These are phyloP conservation scores for Trichoderma endophyticum DNA, from an alignment of 2,329 filamentous ascomycete species.

Conservation along the genomic window DNA sequence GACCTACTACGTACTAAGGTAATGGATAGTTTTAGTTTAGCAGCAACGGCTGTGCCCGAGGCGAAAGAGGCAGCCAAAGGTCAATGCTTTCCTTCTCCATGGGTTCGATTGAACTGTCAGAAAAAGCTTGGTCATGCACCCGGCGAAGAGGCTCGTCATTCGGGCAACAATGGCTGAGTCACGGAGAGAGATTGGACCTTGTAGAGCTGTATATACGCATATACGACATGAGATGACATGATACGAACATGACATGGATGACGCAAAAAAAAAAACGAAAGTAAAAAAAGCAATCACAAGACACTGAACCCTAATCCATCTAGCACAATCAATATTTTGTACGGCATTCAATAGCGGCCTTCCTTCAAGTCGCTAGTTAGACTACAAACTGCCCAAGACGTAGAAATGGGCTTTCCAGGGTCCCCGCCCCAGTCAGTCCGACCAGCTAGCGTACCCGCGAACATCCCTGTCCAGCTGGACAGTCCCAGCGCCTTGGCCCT, in stretches of 20 bases:
- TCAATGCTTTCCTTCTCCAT: not conserved
- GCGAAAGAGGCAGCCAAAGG: slow-evolving; percentile 5
- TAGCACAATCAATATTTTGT: not conserved
- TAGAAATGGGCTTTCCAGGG: not conserved
- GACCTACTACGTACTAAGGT: not conserved
- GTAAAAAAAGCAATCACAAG: not conserved
- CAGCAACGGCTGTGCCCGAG: not conserved
- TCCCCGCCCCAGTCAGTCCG: no score
- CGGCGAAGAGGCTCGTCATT: not conserved
- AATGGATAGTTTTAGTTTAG: not conserved
- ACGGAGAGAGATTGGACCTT: not conserved
- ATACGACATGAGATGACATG: not conserved
- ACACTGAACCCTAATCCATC: not conserved
- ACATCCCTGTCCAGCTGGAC: slow-evolving; percentile 23
- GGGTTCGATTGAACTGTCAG: not conserved
- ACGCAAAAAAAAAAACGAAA: not conserved
- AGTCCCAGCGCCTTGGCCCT: not conserved
- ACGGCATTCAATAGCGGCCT: not conserved
- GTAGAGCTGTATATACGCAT: not conserved
- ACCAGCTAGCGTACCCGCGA: slow-evolving; percentile 11
- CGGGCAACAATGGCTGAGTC: not conserved
- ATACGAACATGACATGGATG: not conserved
- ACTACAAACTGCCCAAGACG: not conserved
- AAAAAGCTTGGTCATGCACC: not conserved
- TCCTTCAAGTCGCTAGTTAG: not conserved